Evolutionary conservation across 768 basidiomycete genomes (phyloP), one percentile per base, ranked within the genome.

Genomic region (Clitopilus hobsonii): DNA sequence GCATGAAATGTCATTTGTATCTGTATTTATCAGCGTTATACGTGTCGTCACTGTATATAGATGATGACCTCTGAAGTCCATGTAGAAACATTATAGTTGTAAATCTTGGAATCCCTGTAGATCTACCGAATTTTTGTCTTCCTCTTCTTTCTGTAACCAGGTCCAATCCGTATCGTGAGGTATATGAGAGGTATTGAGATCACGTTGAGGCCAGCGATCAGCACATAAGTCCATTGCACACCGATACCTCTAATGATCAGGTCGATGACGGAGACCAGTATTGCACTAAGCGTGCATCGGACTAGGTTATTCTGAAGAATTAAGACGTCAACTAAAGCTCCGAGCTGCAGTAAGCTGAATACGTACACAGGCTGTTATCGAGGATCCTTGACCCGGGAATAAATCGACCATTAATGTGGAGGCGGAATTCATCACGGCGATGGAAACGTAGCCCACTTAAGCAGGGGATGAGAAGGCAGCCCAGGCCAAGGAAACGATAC

Each of bases 351-450:
- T n/a, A 13, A 50, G 22, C 24, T 26, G 18, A 26, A 30, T 4
- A 45, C 85, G 61, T 64, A 89, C 88, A 53, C 87, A 89, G 48
- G 86, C 88, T 1, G 85, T 87, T 6, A 88, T 76, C 5, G 86
- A 82, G 10, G 86, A 86, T 30, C 85, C 77, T 54, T 85, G 84
- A 0, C 41, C 41, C 2, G 87, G 87, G 6, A 79, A 69, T 30
- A 89, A 72, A 65, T 90, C 88, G 25, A 90, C 73, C 61, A 88
- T 75, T 23, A 89, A 69, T 0, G 86, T 88, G 58, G 84, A 82
- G 1, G 74, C 64, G 1, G 71, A 69, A 62, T 82, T 89, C 80
- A 87, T 77, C 18, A 83, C 58, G 3, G 73, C 61, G 1, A 80
- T 72, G 0, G 70, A 61, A 4, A 73, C 61, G 53, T 69, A 75